Evolutionary conservation across 768 basidiomycete species (phyloP).

Genomic region (Lentinula sp.): DNA sequence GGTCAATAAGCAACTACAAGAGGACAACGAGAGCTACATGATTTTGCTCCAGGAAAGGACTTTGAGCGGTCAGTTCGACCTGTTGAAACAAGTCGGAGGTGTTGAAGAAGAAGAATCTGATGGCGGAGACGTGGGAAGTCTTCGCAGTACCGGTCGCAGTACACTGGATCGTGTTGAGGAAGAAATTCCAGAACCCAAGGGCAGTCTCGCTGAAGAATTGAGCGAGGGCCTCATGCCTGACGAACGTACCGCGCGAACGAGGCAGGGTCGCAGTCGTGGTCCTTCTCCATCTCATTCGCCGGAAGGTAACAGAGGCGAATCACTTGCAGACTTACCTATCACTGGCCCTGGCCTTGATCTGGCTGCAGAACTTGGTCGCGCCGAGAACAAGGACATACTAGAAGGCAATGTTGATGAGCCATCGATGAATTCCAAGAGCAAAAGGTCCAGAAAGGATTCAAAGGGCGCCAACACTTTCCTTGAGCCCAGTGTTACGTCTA

Average conservation of each 20-base stretch:
- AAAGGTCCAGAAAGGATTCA: slow-evolving; percentile 42
- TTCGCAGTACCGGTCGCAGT: slow-evolving; percentile 51
- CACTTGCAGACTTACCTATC: slow-evolving; percentile 81
- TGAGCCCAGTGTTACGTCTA: slow-evolving; percentile 37
- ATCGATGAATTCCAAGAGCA: slow-evolving; percentile 37
- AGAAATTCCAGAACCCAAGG: slow-evolving; percentile 17
- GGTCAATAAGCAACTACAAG: slow-evolving; percentile 82
- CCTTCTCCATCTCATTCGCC: slow-evolving; percentile 45
- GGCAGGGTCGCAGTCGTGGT: slow-evolving; percentile 47
- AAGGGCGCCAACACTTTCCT: slow-evolving; percentile 33
- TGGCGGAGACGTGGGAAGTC: slow-evolving; percentile 45
- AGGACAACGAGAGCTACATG: slow-evolving; percentile 97
- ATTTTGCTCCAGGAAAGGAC: slow-evolving; percentile 90
- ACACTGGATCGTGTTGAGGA: slow-evolving; percentile 62
- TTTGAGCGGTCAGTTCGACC: slow-evolving; percentile 80
- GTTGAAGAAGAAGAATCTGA: slow-evolving; percentile 36
- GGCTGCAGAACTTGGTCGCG: slow-evolving; percentile 87
- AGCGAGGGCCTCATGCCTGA: slow-evolving; percentile 32
- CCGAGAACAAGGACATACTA: slow-evolving; percentile 81
- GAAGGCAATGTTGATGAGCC: slow-evolving; percentile 48
- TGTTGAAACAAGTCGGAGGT: slow-evolving; percentile 61
- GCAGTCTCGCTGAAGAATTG: slow-evolving; percentile 22
- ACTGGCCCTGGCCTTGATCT: slow-evolving; percentile 87
- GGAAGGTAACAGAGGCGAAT: slow-evolving; percentile 56
- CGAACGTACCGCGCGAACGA: slow-evolving; percentile 33